These are phyloP conservation scores for Haplographium delicatum DNA, from an alignment of 495 filamentous ascomycete species.

Conservation along the genomic window DNA sequence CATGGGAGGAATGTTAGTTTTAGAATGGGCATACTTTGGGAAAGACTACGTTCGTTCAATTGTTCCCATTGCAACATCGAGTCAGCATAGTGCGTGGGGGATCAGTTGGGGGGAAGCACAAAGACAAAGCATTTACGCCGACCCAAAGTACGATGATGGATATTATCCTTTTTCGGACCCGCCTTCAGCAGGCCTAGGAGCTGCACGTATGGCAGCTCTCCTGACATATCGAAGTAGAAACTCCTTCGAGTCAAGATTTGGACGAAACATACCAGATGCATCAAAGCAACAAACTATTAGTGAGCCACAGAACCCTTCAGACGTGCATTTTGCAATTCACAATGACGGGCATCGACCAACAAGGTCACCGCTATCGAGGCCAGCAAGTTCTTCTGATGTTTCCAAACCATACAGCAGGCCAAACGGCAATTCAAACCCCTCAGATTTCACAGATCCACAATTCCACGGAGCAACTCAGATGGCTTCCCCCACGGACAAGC, in stretches of 20 bases:
- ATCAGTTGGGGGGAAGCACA: conserved; percentile 99
- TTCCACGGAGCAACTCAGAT: conserved; percentile 59
- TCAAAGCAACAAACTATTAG: conserved; percentile 74
- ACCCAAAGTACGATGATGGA: conserved; percentile 96
- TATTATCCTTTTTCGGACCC: conserved; percentile 86
- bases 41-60: conserved; percentile 88
- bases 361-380: conserved; percentile 22
- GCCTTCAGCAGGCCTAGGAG: conserved; percentile 79
- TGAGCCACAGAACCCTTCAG: conserved; percentile 54
- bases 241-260: conserved; percentile 93
- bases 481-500: neutral
- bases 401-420: neutral
- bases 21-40: conserved; percentile 96
- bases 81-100: conserved; percentile 95
- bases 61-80: conserved; percentile 92
- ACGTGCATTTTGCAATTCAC: conserved; percentile 90
- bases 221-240: conserved; percentile 94
- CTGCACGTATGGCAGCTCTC: conserved; percentile 93
- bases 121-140: conserved; percentile 94
- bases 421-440: conserved; percentile 8
- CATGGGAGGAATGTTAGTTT: conserved; percentile 94
- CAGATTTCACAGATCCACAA: conserved; percentile 57
- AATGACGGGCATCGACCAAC: conserved; percentile 82
- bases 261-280: conserved; percentile 84
- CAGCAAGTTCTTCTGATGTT: conserved; percentile 12